Percentiles rank a stretch among this genome's conserved stretches.
These are phyloP conservation scores for Bruguiera parviflora DNA, from an alignment of 345 rosid genomes.

Conservation along the genomic window DNA sequence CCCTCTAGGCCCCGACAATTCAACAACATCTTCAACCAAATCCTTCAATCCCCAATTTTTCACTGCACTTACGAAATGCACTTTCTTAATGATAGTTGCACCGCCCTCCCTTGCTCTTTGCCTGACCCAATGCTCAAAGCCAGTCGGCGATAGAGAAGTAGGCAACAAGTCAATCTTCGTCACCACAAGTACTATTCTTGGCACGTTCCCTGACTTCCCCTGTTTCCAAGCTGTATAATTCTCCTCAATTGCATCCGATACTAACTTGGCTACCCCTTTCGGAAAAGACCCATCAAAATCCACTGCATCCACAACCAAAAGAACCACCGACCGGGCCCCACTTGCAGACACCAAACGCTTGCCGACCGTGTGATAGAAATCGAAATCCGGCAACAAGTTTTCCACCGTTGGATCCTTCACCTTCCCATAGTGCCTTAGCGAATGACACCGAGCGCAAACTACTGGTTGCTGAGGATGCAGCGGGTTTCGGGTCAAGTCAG, in stretches of 20 bases:
- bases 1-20: slow-evolving; percentile 76
- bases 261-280: slow-evolving; percentile 64
- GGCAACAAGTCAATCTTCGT: slow-evolving; percentile 90
- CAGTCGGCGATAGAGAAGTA: slow-evolving; percentile 56
- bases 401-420: slow-evolving; percentile 79
- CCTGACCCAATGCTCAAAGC: slow-evolving; percentile 84
- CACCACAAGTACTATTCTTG: slow-evolving; percentile 74
- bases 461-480: slow-evolving; percentile 37
- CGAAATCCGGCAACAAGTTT: slow-evolving; percentile 90
- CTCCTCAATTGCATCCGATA: slow-evolving; percentile 66
- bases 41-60: slow-evolving; percentile 82
- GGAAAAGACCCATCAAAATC: slow-evolving; percentile 95
- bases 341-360: slow-evolving; percentile 55
- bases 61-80: slow-evolving; percentile 85
- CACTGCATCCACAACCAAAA: slow-evolving; percentile 82
- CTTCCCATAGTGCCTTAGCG: slow-evolving; percentile 79
- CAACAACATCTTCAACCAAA: slow-evolving; percentile 67
- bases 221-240: slow-evolving; percentile 72
- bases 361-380: slow-evolving; percentile 80
- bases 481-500: not conserved
- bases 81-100: slow-evolving; percentile 51
- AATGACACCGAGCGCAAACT: slow-evolving; percentile 89
- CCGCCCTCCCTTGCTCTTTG: slow-evolving; percentile 84
- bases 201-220: slow-evolving; percentile 75
- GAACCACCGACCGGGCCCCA: slow-evolving; percentile 74